Conservation (phyloP, 345 rosid species). For the Murraya paniculata region DNA sequence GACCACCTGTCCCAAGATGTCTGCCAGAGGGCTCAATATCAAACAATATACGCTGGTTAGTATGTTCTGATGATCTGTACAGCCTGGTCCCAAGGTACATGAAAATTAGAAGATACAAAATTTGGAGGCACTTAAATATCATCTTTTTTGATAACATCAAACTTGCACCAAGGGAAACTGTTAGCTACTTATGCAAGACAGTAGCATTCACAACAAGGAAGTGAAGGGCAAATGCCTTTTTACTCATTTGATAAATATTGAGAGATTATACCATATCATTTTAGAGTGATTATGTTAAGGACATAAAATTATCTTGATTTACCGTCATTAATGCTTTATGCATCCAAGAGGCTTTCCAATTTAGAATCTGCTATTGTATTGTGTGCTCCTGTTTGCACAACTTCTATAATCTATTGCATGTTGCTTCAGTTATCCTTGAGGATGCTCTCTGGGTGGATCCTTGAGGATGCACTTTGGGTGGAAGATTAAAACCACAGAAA, state of each 20-base stretch:
- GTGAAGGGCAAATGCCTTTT: background rate
- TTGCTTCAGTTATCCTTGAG: background rate
- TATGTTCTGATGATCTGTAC: slow-evolving; percentile 75
- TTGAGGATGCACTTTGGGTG: background rate
- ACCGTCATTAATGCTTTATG: background rate
- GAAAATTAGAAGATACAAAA: background rate
- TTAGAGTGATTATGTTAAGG: background rate
- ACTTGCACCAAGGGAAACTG: background rate
- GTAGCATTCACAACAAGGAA: background rate
- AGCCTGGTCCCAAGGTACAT: slow-evolving; percentile 40
- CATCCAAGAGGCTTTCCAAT: background rate
- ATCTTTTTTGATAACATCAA: background rate
- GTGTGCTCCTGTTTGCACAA: background rate
- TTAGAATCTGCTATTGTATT: background rate
- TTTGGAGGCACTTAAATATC: background rate
- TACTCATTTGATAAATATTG: background rate
- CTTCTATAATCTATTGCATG: background rate
- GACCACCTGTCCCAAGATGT: slow-evolving; percentile 91
- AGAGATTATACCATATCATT: background rate
- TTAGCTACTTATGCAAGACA: background rate
- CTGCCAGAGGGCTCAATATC: slow-evolving; percentile 80
- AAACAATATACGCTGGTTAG: slow-evolving; percentile 89
- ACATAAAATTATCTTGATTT: background rate
- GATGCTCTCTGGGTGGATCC: background rate
- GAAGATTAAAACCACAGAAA: background rate